Evolutionary conservation across 164 flowering plant genomes (phyloP), one percentile per base, ranked within the genome.

Genomic region (Vitis riparia): DNA sequence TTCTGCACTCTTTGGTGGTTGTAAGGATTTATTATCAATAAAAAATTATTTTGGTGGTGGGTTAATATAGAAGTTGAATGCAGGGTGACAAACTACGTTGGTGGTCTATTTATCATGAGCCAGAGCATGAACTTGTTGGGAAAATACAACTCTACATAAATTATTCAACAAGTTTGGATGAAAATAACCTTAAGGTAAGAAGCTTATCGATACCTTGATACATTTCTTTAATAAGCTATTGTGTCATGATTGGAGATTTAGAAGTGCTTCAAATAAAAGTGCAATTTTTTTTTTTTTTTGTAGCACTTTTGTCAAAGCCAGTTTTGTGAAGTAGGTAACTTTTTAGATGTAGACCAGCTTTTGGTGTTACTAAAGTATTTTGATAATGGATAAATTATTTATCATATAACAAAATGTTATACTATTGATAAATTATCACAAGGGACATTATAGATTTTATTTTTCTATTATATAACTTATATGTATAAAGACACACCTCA

Each of bases 21-120:
- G 67, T 44, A 14, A 49, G 9, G 60, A 29, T 59, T 6, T 49
- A 3, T 60, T 63, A 10, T 17, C 19, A 9, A 52, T 48, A 23
- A 15, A 11, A 59, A 61, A 71, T 66, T 74, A 19, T 55, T 66
- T 49, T 65, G 12, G 51, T 55, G 12, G 12, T 47, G 53, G 51
- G 17, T 72, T 81, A 49, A 77, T 70, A 64, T 16, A 5, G 27
- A 27, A 29, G 56, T 68, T 77, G n/a, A 37, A 72, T 83, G 80
- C 89, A 94, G 98, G 80, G 84, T 68, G 98, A 91, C 63, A 94
- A 94, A 77, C 80, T 88, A 62, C 97, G 97, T 9, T 94, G 98
- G 98, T 94, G 97, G 94, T 85, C 97, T n/a, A 81, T 94, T 50
- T 92, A 84, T 80, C 88, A 68, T 66, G 98, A 94, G 70, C 98